These are phyloP conservation scores for Penicillium corylophilum DNA, from an alignment of 2,329 filamentous ascomycete genomes.

Conservation along the genomic window DNA sequence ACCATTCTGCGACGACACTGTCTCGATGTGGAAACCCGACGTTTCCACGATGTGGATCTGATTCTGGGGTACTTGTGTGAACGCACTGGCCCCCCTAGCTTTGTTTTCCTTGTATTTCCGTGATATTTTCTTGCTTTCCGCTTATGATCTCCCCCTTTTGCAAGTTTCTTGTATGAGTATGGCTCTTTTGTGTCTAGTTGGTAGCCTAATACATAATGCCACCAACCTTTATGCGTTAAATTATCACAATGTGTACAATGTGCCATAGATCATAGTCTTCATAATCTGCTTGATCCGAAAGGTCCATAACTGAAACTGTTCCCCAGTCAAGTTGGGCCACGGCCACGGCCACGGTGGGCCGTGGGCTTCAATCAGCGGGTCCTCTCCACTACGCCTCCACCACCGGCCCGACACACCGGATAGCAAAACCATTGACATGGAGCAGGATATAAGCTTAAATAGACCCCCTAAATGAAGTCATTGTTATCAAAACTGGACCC, in stretches of 20 bases:
- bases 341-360: too few species aligned
- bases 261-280: neutral
- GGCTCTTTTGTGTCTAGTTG: constrained; percentile 7
- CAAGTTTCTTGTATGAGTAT: constrained; percentile 21
- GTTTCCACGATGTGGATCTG: neutral
- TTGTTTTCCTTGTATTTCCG: constrained; percentile 6
- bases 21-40: neutral
- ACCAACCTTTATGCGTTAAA: constrained; percentile 11
- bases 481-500: neutral
- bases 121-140: neutral
- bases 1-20: neutral
- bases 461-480: neutral
- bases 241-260: neutral
- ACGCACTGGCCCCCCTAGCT: neutral
- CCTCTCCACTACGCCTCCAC: neutral
- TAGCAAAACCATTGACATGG: neutral
- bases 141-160: constrained; percentile 26
- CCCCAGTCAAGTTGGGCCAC: too few species aligned
- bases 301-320: neutral
- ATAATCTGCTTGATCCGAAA: neutral
- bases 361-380: neutral
- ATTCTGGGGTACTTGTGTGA: neutral
- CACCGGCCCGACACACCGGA: neutral
- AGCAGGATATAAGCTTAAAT: neutral
- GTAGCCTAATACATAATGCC: constrained; percentile 26